Conservation (phyloP, 495 filamentous ascomycete genomes). For the Penicillium coffeae region DNA sequence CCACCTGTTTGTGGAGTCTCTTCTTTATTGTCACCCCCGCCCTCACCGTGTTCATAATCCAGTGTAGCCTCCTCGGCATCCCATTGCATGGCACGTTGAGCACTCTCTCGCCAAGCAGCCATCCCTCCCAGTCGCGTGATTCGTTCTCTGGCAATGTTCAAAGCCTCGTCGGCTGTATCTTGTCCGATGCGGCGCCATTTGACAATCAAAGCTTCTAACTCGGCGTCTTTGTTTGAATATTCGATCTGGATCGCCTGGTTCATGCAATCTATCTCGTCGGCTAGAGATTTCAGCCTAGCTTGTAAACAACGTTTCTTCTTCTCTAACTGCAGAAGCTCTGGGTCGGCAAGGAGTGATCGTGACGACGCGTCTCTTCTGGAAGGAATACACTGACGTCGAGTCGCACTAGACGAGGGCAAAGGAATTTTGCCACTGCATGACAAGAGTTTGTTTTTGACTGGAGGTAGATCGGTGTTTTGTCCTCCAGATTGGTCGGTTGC, state of each 20-base stretch:
- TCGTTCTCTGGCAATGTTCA: slow-evolving; percentile 37
- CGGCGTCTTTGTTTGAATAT: slow-evolving; percentile 38
- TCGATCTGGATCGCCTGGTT: slow-evolving; percentile 50
- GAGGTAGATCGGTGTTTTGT: neutral
- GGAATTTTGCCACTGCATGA: neutral
- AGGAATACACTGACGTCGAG: neutral
- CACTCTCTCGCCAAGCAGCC: slow-evolving; percentile 48
- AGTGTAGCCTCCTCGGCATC: slow-evolving; percentile 24
- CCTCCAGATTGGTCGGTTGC: neutral
- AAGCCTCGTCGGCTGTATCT: slow-evolving; percentile 51
- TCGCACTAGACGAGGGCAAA: neutral
- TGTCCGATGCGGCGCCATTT: slow-evolving; percentile 49
- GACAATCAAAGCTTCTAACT: slow-evolving; percentile 44
- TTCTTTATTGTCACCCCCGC: neutral
- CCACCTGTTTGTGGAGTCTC: neutral
- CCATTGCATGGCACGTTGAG: slow-evolving; percentile 34
- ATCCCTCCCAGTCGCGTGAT: slow-evolving; percentile 55
- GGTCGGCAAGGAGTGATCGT: slow-evolving; percentile 12
- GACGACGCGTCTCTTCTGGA: too few relatives aligned
- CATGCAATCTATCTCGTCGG: slow-evolving; percentile 42
- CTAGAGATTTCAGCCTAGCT: slow-evolving; percentile 28
- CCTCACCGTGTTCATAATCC: slow-evolving; percentile 20
- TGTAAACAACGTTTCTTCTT: slow-evolving; percentile 33
- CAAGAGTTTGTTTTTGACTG: neutral
- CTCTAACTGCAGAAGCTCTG: slow-evolving; percentile 25